These are phyloP conservation scores for Tolypocladium paradoxum DNA, from an alignment of 2,329 filamentous ascomycete genomes.

Conservation along the genomic window DNA sequence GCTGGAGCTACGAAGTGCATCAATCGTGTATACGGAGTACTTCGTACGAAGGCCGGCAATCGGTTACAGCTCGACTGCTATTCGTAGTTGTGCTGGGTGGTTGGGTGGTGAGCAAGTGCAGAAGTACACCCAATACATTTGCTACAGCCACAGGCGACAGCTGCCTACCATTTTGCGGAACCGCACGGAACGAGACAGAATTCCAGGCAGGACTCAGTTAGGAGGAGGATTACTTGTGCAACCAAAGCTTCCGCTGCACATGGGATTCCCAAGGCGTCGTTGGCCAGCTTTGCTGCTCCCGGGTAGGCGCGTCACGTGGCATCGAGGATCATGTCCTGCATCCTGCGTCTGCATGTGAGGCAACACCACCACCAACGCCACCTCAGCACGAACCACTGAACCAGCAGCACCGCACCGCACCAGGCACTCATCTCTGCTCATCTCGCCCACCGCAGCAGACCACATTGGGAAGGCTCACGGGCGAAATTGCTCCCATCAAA, in stretches of 20 bases:
- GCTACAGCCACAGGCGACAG: no score
- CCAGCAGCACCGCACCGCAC: neutral
- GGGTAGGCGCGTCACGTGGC: neutral
- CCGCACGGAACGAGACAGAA: neutral
- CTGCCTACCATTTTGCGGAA: no score
- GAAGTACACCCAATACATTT: no score
- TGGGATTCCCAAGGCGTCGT: neutral
- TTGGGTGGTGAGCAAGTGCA: no score
- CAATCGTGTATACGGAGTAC: neutral
- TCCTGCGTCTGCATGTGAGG: neutral
- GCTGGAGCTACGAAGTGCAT: neutral
- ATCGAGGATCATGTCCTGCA: neutral
- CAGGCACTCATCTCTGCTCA: neutral
- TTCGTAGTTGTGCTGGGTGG: no score
- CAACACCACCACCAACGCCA: neutral
- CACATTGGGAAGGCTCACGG: neutral
- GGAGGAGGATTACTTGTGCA: neutral
- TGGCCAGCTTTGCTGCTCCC: neutral
- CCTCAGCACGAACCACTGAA: neutral
- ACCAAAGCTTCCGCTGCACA: neutral
- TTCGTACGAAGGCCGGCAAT: neutral
- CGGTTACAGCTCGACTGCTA: no score
- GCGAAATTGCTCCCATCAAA: neutral
- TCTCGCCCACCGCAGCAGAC: neutral
- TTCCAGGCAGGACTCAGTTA: neutral